Percentiles rank a stretch among this genome's conserved stretches.
Conservation (phyloP, 768 basidiomycete species). For the Amanita pallidorosea region DNA sequence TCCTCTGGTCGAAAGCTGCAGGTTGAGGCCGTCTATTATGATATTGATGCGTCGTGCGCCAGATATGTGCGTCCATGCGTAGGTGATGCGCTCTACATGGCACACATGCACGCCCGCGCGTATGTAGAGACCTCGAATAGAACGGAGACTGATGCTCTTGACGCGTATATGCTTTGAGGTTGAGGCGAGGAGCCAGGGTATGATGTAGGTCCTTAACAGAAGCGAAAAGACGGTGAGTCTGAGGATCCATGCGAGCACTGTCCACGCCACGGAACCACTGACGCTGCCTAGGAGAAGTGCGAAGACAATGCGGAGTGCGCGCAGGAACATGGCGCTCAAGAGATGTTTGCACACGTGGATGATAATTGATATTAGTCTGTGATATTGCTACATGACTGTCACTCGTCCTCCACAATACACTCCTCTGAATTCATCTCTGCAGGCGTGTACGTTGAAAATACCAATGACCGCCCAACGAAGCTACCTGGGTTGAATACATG, state of each 20-base stretch:
- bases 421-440: slow-evolving; percentile 78
- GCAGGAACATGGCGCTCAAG: neutral
- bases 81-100: slow-evolving; percentile 63
- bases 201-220: slow-evolving; percentile 53
- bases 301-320: slow-evolving; percentile 9
- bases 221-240: slow-evolving; percentile 45
- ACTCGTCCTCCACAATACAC: slow-evolving; percentile 32
- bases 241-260: slow-evolving; percentile 36
- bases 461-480: slow-evolving; percentile 73
- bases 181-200: slow-evolving; percentile 50
- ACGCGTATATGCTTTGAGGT: slow-evolving; percentile 58
- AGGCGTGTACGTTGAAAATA: slow-evolving; percentile 88
- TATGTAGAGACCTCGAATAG: slow-evolving; percentile 68
- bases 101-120: slow-evolving; percentile 41
- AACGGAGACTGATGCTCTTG: slow-evolving; percentile 65
- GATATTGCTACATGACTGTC: too few relatives aligned
- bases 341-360: neutral
- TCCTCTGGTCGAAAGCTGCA: slow-evolving; percentile 32
- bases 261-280: slow-evolving; percentile 24
- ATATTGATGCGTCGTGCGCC: slow-evolving; percentile 49
- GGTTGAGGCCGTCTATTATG: slow-evolving; percentile 47
- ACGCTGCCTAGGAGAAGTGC: slow-evolving; percentile 21
- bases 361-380: neutral
- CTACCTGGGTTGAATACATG: slow-evolving; percentile 98
- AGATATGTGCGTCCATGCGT: slow-evolving; percentile 38